Percentiles rank a stretch among this genome's conserved stretches.
phyloP scores from a whole-genome alignment of 495 filamentous ascomycete species.

The Aspergillus ostianus region DNA sequence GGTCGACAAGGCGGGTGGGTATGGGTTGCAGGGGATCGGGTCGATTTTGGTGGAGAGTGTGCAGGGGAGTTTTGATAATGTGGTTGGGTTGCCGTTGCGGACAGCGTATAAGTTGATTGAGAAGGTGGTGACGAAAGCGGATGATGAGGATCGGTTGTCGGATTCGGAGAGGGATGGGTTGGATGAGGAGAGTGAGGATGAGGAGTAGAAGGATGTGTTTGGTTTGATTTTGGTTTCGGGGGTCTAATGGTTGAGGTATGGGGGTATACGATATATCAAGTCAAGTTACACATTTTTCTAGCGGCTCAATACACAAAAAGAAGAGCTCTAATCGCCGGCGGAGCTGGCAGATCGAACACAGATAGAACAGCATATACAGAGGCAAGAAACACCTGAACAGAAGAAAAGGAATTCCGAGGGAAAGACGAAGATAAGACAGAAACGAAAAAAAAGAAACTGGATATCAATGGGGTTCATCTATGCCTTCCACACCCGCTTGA shows the following conservation, averaged over 20 bases:
- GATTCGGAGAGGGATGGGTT: conserved; percentile 31
- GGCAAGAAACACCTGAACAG: conserved; percentile 37
- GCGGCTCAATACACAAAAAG: conserved; percentile 15
- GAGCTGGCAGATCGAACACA: conserved; percentile 26
- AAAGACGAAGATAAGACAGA: conserved; percentile 9
- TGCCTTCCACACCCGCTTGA: conserved; percentile 84
- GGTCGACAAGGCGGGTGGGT: conserved; percentile 93
- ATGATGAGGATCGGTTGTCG: conserved; percentile 50
- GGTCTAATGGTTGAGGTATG: neutral
- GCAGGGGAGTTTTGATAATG: conserved; percentile 90
- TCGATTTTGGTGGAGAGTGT: conserved; percentile 81
- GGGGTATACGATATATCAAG: neutral
- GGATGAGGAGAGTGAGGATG: conserved; percentile 18
- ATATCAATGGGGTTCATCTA: conserved; percentile 34
- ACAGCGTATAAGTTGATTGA: conserved; percentile 80
- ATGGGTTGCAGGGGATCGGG: conserved; percentile 90
- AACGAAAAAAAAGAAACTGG: conserved; percentile 20
- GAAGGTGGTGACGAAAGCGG: conserved; percentile 62
- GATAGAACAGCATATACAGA: conserved; percentile 40
- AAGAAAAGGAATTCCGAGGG: conserved; percentile 20
- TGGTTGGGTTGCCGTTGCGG: conserved; percentile 88
- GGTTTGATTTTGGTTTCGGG: neutral
- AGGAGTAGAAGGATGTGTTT: conserved; percentile 6
- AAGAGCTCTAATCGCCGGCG: conserved; percentile 23
- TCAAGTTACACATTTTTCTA: conserved; percentile 20